A percentile compares a stretch with the other conserved stretches of the same genome.
These are phyloP conservation scores for Posidonia australis DNA, from an alignment of 106 monocot species.

Conservation along the genomic window DNA sequence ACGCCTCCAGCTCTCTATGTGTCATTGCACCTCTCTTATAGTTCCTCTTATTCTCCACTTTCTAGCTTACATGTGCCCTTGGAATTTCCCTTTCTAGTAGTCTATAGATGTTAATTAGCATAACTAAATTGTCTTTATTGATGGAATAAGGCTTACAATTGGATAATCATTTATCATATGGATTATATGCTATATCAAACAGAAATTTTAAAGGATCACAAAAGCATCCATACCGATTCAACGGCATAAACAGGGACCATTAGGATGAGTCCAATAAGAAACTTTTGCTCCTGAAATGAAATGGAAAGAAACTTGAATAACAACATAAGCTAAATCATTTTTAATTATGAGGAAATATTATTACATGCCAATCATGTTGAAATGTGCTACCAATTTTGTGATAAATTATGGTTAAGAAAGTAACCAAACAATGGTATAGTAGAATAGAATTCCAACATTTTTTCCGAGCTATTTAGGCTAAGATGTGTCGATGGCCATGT, in stretches of 20 bases:
- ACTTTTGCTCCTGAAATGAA: constrained; percentile 86
- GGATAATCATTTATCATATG: not conserved
- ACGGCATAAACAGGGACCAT: constrained; percentile 97
- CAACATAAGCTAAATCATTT: not conserved
- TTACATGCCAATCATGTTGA: not conserved
- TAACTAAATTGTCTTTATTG: not conserved
- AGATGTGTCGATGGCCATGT: no score
- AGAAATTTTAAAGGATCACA: not conserved
- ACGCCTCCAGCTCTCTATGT: not conserved
- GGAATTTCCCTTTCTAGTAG: no score
- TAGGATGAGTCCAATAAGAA: constrained; percentile 90
- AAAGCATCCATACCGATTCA: constrained; percentile 57
- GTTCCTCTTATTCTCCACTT: not conserved
- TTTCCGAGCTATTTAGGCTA: no score
- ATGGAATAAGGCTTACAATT: not conserved
- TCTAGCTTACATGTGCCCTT: not conserved
- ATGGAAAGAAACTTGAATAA: not conserved
- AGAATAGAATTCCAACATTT: no score
- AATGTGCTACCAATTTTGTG: no score
- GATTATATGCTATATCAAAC: not conserved
- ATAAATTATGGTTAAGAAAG: no score
- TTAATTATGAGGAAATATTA: not conserved
- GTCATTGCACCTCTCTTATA: not conserved
- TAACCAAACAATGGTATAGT: no score
- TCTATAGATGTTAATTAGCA: no score